Conservation (phyloP, 805 yeast genomes). For the Trichomonascus vanleenenianus region DNA sequence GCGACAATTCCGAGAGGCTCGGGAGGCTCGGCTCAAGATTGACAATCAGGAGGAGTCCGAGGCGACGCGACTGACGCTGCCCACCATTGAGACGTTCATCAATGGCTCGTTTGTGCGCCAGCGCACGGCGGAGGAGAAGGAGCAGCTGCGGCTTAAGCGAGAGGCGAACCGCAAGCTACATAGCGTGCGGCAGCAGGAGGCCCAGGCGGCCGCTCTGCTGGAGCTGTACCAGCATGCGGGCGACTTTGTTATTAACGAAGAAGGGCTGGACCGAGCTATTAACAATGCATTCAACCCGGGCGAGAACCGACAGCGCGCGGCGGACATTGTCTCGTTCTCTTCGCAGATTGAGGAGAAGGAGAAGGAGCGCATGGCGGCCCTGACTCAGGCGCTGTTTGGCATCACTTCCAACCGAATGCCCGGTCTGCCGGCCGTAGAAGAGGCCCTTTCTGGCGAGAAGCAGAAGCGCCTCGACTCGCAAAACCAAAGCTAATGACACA, state of each 20-base stretch:
- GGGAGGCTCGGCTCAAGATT: constrained; percentile 25
- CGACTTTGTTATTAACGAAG: constrained; percentile 65
- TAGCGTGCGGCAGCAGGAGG: constrained; percentile 45
- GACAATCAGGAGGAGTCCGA: constrained; percentile 28
- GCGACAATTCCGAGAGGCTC: constrained; percentile 30
- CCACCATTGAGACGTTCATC: constrained; percentile 56
- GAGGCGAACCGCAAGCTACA: constrained; percentile 53
- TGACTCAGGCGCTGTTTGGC: constrained; percentile 19
- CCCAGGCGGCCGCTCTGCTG: constrained; percentile 49
- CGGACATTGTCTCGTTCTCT: background rate
- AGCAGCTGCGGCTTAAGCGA: constrained; percentile 50
- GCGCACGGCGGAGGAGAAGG: constrained; percentile 64
- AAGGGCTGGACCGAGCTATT: constrained; percentile 50
- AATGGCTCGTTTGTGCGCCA: constrained; percentile 63
- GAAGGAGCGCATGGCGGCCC: constrained; percentile 5
- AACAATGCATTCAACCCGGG: constrained; percentile 41
- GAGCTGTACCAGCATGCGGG: constrained; percentile 66
- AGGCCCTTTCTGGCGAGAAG: constrained; percentile 12
- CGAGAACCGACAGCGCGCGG: background rate
- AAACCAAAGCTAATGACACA: no score
- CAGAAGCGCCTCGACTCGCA: no score
- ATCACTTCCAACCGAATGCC: constrained; percentile 20
- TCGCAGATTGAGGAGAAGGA: constrained; percentile 1
- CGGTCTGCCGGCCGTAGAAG: constrained; percentile 25
- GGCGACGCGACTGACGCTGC: constrained; percentile 61